phyloP scores from a whole-genome alignment of 169 alveolate species.

The Cryptosporidium felis region DNA sequence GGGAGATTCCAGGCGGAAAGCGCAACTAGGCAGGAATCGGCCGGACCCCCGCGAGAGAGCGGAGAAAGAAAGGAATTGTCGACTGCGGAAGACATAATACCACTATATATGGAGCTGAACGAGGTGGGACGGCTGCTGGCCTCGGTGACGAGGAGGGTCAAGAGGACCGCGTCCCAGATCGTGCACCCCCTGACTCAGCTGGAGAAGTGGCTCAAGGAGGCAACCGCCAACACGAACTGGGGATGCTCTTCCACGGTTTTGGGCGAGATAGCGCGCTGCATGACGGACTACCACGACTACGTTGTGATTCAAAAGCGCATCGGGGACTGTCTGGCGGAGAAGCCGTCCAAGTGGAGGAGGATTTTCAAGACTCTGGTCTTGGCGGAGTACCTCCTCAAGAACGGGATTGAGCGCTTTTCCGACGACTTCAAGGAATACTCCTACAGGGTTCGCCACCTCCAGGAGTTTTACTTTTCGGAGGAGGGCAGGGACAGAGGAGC shows the following conservation, averaged over 20 bases:
- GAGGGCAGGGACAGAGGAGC: slow-evolving; percentile 84
- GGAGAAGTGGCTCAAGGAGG: slow-evolving; percentile 82
- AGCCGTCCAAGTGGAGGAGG: slow-evolving; percentile 82
- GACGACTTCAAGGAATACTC: slow-evolving; percentile 81
- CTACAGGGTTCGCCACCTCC: slow-evolving; percentile 77
- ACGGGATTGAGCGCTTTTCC: slow-evolving; percentile 80
- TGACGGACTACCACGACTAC: slow-evolving; percentile 82
- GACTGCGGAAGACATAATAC: no score
- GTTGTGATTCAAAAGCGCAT: slow-evolving; percentile 78
- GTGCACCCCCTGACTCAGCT: slow-evolving; percentile 75
- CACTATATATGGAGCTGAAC: slow-evolving; percentile 66
- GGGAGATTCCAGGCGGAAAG: no score
- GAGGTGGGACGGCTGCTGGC: slow-evolving; percentile 56
- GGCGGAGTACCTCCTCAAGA: slow-evolving; percentile 79
- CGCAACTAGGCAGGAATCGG: no score
- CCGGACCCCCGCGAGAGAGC: not conserved
- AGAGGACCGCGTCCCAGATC: slow-evolving; percentile 60
- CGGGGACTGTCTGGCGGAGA: slow-evolving; percentile 79
- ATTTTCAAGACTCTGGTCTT: slow-evolving; percentile 81
- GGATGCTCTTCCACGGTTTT: slow-evolving; percentile 81
- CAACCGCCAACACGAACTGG: slow-evolving; percentile 85
- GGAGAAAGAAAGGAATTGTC: no score
- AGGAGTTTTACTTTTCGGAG: slow-evolving; percentile 80
- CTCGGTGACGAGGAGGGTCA: slow-evolving; percentile 71
- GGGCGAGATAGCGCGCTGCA: slow-evolving; percentile 81